Percentiles rank a stretch among this genome's conserved stretches.
Conservation (phyloP, 129 eudicot genomes). For the Artemisia tridentata region DNA sequence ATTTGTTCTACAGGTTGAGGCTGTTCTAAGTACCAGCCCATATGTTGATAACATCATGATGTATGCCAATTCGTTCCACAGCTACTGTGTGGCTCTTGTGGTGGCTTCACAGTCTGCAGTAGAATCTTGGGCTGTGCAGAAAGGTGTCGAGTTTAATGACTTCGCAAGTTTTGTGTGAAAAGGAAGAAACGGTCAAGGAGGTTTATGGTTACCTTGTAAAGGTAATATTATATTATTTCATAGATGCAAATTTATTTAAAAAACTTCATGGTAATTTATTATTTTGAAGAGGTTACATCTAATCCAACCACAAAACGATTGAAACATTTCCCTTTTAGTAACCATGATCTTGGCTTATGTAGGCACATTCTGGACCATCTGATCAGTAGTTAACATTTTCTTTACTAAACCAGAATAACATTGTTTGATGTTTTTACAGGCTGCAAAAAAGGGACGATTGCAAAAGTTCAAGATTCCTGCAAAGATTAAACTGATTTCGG, state of each 20-base stretch:
- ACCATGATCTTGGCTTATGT: too few relatives aligned
- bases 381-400: not conserved
- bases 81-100: slow-evolving; percentile 92
- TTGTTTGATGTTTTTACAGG: slow-evolving; percentile 38
- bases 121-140: slow-evolving; percentile 70
- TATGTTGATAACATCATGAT: slow-evolving; percentile 79
- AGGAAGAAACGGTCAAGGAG: slow-evolving; percentile 69
- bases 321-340: too few relatives aligned
- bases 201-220: slow-evolving; percentile 62
- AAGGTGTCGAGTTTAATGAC: slow-evolving; percentile 52
- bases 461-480: slow-evolving; percentile 89
- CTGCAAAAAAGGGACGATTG: slow-evolving; percentile 69
- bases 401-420: not conserved
- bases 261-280: not conserved
- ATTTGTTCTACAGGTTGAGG: slow-evolving; percentile 66
- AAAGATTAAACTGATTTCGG: slow-evolving; percentile 76
- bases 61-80: slow-evolving; percentile 81
- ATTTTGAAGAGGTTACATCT: not conserved
- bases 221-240: slow-evolving; percentile 39
- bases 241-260: not conserved
- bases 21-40: slow-evolving; percentile 62
- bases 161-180: slow-evolving; percentile 69
- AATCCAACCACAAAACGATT: not conserved
- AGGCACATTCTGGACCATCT: too few relatives aligned
- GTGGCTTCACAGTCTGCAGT: slow-evolving; percentile 66